Percentiles rank a stretch among this genome's conserved stretches.
phyloP scores from a whole-genome alignment of 2,329 filamentous ascomycete species.

The Truncatella angustata region DNA sequence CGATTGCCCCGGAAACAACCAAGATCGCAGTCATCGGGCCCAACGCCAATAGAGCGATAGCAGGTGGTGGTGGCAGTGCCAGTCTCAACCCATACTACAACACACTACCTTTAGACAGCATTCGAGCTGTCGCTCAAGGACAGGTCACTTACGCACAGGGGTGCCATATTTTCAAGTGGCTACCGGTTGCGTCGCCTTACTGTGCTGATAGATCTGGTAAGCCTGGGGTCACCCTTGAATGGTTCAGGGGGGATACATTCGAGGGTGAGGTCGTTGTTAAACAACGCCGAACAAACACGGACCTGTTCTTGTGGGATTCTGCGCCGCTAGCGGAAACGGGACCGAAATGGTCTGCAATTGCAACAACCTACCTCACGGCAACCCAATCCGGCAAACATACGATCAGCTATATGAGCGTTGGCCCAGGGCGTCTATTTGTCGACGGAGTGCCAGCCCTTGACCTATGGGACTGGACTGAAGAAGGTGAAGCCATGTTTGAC shows the following conservation, averaged over 20 bases:
- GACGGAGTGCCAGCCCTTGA: slow-evolving; percentile 60
- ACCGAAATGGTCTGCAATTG: slow-evolving; percentile 63
- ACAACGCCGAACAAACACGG: slow-evolving; percentile 61
- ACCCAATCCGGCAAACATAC: slow-evolving; percentile 61
- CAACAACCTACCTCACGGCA: slow-evolving; percentile 59
- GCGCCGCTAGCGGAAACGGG: slow-evolving; percentile 59
- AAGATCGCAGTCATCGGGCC: slow-evolving; percentile 67
- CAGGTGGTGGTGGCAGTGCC: slow-evolving; percentile 66
- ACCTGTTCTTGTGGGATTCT: slow-evolving; percentile 70
- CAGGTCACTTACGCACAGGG: slow-evolving; percentile 60
- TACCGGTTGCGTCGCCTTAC: slow-evolving; percentile 59
- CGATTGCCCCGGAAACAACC: slow-evolving; percentile 49
- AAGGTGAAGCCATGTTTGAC: slow-evolving; percentile 70
- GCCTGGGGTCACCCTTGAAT: slow-evolving; percentile 62
- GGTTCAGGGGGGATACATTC: slow-evolving; percentile 63
- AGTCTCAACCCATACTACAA: slow-evolving; percentile 69
- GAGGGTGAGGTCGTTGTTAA: slow-evolving; percentile 54
- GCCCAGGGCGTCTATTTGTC: slow-evolving; percentile 60
- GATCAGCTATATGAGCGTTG: slow-evolving; percentile 66
- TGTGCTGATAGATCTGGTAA: slow-evolving; percentile 56
- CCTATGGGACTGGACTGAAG: slow-evolving; percentile 68
- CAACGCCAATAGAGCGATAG: slow-evolving; percentile 65
- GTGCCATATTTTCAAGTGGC: slow-evolving; percentile 64
- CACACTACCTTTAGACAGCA: slow-evolving; percentile 63
- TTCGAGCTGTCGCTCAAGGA: slow-evolving; percentile 50